Evolutionary conservation across 1,139 yeast species (phyloP), one percentile per base, ranked within the genome.

Genomic region (Kluyveromyces sp.): DNA sequence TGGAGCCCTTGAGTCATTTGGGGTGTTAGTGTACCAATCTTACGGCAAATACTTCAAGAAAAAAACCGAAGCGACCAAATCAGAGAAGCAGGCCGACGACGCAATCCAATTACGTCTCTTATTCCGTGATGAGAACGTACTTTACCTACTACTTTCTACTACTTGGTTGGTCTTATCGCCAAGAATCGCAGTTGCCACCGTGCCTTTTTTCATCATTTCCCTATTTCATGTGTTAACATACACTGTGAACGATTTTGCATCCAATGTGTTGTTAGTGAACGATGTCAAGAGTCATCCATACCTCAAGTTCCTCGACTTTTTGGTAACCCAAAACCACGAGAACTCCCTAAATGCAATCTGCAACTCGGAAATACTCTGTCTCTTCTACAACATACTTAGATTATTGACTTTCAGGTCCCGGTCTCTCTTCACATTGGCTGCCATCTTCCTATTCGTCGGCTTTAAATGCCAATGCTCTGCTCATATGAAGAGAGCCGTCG

Each of bases 401-500:
- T 77, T 85, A 31, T 43, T 88, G 40, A 63, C 81, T n/a, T 81
- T 81, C 70, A 74, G 81, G 63, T 72, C 69, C 57, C 78, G 81
- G 58, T 81, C 90, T 36, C 74, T 86, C 72, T 58, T 80, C 48
- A 77, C 81, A 21, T 72, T 85, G 40, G 53, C 75, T 28, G 66
- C 77, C 38, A 88, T 83, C 66, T 61, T 78, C 31, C 51, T 79
- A 25, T 90, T 90, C 67, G 73, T 88, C 65, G 86, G 86, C 68
- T 68, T 84, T 51, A 78, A 96, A 66, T 86, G 73, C 63, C 95
- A 87, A 63, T 81, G 79, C 57, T 83, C 94, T 6, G 72, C 79
- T 39, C 81, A 81, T 69, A 83, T 89, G 50, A 81, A 88, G 68
- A 73, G 78, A 54, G 81, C 79, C 42, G 73, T 89, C 61, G 81